Evolutionary conservation across 2,329 filamentous ascomycete genomes (phyloP), one percentile per base, ranked within the genome.

Genomic region (Coleophoma eucalyptorum): DNA sequence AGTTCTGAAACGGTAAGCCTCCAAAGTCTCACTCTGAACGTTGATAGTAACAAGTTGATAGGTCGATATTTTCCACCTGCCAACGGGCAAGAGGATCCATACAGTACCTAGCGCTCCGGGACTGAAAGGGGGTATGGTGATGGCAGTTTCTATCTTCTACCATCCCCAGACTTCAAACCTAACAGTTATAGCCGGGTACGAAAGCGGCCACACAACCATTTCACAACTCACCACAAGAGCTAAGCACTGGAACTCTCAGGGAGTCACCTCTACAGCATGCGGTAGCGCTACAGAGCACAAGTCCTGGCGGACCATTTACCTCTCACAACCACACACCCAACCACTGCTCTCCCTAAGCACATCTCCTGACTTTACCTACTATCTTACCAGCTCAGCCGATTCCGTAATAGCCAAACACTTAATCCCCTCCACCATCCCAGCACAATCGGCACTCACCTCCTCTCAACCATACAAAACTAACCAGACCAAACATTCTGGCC

Each of bases 401-500:
- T 83, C 89, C 2, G 68, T 88, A 18, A 74, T 97, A 47, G 85
- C 83, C 20, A 90, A 88, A 62, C 90, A 96, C 64, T 81, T 84
- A 0, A 74, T 95, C 21, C 78, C 79, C 5, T 43, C 52, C 15
- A 48, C 43, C 19, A 31, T 21, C 40, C 15, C 8, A 12, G 11
- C 16, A 4, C 42, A 31, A 19, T 13, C 10, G 37, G 20, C 13
- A 41, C n/a, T 41, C 15, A 45, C 55, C 20, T 16, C 34, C 19
- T 15, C 18, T 21, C 13, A 32, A 31, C 45, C 50, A 46, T 11
- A 79, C 86, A 88, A 86, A 61, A 67, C 71, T 0, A 57, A 84
- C 42, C 84, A 93, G 59, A 97, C 93, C 1, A 93, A 87, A 63
- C 94, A 97, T 67, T 81, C 92, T 0, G 94, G 94, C 1, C 93